phyloP scores from a whole-genome alignment of 176 grass and related monocot genomes.

The Metroxylon sagu region DNA sequence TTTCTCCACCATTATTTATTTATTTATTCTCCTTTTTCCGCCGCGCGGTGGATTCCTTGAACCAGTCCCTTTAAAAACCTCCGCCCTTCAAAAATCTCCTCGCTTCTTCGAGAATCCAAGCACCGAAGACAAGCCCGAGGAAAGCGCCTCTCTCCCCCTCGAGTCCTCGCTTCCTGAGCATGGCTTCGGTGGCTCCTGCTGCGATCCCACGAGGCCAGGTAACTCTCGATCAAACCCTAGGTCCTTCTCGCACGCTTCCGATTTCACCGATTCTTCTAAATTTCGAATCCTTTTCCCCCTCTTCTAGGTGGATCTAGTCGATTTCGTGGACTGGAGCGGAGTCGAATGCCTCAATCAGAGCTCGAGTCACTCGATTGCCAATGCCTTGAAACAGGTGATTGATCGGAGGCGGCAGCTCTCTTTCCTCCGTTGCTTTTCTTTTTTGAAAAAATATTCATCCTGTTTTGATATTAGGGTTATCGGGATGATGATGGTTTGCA shows the following conservation, averaged over 20 bases:
- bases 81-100: too few relatives aligned
- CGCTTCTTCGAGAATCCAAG: too few relatives aligned
- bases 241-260: background rate
- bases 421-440: too few relatives aligned
- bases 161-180: background rate
- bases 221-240: background rate
- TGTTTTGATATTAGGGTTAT: constrained; percentile 34
- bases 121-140: too few relatives aligned
- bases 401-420: too few relatives aligned
- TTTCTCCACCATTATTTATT: too few relatives aligned
- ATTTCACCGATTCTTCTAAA: background rate
- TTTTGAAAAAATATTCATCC: too few relatives aligned
- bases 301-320: constrained; percentile 86
- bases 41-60: too few relatives aligned
- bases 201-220: constrained; percentile 2
- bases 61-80: too few relatives aligned
- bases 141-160: too few relatives aligned
- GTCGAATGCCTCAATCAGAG: constrained; percentile 98
- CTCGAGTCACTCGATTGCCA: constrained; percentile 47
- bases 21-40: too few relatives aligned
- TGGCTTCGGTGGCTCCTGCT: background rate
- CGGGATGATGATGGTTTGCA: constrained; percentile 74
- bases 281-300: too few relatives aligned
- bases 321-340: constrained; percentile 95
- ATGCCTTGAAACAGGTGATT: constrained; percentile 77